phyloP scores from a whole-genome alignment of 2,329 filamentous ascomycete genomes.

The Sphaerulina populicola region DNA sequence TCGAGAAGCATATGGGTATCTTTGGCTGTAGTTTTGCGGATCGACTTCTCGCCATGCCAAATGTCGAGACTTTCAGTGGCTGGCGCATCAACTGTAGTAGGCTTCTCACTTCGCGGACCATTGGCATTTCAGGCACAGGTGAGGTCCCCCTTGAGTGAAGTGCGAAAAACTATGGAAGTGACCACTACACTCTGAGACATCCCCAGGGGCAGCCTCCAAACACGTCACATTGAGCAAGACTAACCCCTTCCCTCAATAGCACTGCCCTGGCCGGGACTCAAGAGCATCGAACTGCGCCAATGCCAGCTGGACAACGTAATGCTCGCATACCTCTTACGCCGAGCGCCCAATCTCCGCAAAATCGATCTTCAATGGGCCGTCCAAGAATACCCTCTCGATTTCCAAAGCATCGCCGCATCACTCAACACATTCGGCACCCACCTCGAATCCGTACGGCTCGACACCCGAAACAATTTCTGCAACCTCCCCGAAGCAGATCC shows the following conservation, averaged over 20 bases:
- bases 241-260: background rate
- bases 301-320: conserved; percentile 9
- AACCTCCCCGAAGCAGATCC: background rate
- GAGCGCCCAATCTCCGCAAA: conserved; percentile 7
- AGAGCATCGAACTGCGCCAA: conserved; percentile 4
- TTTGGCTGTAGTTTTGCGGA: conserved; percentile 7
- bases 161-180: too few relatives aligned
- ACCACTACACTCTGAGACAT: background rate
- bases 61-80: conserved; percentile 4
- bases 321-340: conserved; percentile 2
- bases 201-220: background rate
- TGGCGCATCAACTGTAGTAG: conserved; percentile 7
- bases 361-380: conserved; percentile 7
- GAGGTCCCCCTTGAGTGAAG: background rate
- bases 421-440: conserved; percentile 3
- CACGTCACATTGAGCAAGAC: background rate
- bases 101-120: background rate
- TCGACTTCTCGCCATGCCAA: conserved; percentile 6
- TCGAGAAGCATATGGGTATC: conserved; percentile 8
- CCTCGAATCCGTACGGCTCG: conserved; percentile 5
- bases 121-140: background rate
- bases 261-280: conserved; percentile 7
- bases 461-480: conserved; percentile 9
- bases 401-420: conserved; percentile 2
- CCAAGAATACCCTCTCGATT: conserved; percentile 7